phyloP scores from a whole-genome alignment of 2,329 filamentous ascomycete genomes.

The Metarhizium rileyi region DNA sequence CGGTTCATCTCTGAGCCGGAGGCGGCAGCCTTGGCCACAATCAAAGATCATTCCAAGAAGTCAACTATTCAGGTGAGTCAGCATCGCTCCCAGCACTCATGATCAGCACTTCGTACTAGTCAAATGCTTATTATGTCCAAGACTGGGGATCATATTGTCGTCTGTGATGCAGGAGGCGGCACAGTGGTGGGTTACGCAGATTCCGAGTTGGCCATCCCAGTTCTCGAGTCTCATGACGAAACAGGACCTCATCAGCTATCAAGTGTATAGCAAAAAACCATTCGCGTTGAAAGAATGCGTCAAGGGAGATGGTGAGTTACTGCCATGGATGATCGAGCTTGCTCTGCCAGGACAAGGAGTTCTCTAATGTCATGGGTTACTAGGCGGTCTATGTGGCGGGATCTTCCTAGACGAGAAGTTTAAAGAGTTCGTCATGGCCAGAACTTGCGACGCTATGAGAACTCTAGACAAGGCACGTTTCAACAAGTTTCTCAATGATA shows the following conservation, averaged over 20 bases:
- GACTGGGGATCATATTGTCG: constrained; percentile 16
- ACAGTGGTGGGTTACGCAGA: constrained; percentile 19
- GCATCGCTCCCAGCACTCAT: no score
- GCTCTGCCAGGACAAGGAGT: background rate
- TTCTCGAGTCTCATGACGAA: background rate
- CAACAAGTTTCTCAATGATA: constrained; percentile 14
- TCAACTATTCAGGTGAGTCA: constrained; percentile 12
- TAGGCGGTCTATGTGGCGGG: constrained; percentile 29
- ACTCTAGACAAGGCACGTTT: constrained; percentile 6
- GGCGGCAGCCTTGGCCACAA: constrained; percentile 30
- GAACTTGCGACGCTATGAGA: background rate
- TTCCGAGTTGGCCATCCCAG: background rate
- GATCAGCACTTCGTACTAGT: background rate
- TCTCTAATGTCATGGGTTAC: background rate
- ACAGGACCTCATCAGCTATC: constrained; percentile 33
- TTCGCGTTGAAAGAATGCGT: constrained; percentile 27
- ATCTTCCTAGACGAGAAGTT: constrained; percentile 32
- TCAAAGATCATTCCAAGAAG: constrained; percentile 19
- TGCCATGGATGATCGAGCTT: background rate
- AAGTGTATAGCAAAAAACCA: constrained; percentile 11
- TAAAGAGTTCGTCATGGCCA: constrained; percentile 15
- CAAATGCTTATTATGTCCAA: background rate
- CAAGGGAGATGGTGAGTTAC: constrained; percentile 24
- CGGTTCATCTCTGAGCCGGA: constrained; percentile 33
- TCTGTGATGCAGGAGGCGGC: constrained; percentile 29